phyloP scores from a whole-genome alignment of 495 filamentous ascomycete genomes.

The Cudoniella acicularis region DNA sequence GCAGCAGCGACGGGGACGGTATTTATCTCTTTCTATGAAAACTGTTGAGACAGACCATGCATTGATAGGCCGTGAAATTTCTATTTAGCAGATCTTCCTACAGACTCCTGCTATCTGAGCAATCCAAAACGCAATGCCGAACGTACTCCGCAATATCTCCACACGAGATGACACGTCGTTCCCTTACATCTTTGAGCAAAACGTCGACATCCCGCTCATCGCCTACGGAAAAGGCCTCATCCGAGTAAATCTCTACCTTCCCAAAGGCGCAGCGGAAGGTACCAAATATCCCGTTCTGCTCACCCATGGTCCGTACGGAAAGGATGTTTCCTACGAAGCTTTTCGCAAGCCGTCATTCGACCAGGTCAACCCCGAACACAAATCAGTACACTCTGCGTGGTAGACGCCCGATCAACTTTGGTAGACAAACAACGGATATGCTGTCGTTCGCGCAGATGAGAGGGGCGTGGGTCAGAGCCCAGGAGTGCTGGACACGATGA shows the following conservation, averaged over 20 bases:
- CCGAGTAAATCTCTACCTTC: neutral
- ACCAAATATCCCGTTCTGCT: conserved; percentile 34
- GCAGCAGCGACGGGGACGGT: too few relatives aligned
- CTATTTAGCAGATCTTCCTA: too few relatives aligned
- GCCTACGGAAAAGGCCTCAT: neutral
- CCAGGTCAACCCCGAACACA: conserved; percentile 42
- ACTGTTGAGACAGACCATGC: too few relatives aligned
- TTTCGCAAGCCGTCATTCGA: conserved; percentile 36
- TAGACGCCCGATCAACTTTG: conserved; percentile 38
- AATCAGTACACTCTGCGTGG: conserved; percentile 19
- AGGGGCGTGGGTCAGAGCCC: conserved; percentile 9
- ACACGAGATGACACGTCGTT: neutral
- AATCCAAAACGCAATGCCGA: neutral
- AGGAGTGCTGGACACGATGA: conserved; percentile 5
- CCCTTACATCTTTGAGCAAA: neutral
- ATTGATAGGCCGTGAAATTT: too few relatives aligned
- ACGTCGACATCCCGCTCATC: neutral
- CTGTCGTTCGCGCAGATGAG: conserved; percentile 13
- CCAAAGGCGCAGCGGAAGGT: neutral
- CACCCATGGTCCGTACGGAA: conserved; percentile 60
- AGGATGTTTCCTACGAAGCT: conserved; percentile 49
- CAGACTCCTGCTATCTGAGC: too few relatives aligned
- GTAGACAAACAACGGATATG: conserved; percentile 26
- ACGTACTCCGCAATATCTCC: neutral
- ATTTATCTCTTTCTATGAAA: too few relatives aligned